phyloP scores from a whole-genome alignment of 495 filamentous ascomycete species.

The Talaromyces wortmannii region DNA sequence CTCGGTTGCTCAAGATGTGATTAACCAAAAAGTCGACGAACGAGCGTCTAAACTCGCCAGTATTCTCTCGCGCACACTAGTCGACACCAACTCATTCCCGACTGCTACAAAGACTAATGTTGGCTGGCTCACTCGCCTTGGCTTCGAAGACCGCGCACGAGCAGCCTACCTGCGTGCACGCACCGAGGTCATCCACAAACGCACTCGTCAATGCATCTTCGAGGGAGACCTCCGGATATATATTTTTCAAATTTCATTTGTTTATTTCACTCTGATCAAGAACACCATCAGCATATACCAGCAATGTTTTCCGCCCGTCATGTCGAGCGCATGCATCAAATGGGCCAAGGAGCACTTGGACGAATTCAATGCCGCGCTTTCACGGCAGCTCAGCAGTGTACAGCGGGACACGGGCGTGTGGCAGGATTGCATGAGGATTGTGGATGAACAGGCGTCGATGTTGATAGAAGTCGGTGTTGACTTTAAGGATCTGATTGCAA shows the following conservation, averaged over 20 bases:
- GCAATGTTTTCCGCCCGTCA: constrained; percentile 74
- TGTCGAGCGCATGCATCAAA: constrained; percentile 88
- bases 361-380: constrained; percentile 76
- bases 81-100: constrained; percentile 64
- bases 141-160: constrained; percentile 82
- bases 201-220: constrained; percentile 87
- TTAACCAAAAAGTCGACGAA: constrained; percentile 82
- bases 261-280: constrained; percentile 89
- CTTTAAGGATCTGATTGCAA: constrained; percentile 65
- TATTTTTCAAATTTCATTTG: constrained; percentile 91
- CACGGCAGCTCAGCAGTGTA: constrained; percentile 76
- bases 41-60: constrained; percentile 72
- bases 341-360: constrained; percentile 94
- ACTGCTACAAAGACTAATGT: constrained; percentile 68
- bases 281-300: constrained; percentile 88
- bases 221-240: constrained; percentile 87
- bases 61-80: constrained; percentile 64
- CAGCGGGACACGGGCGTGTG: constrained; percentile 61
- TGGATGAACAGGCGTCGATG: constrained; percentile 71
- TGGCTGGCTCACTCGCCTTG: constrained; percentile 74
- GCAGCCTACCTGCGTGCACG: constrained; percentile 80
- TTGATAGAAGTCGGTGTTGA: constrained; percentile 84
- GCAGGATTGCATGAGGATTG: constrained; percentile 76
- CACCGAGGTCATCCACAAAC: constrained; percentile 64
- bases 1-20: constrained; percentile 76